These are phyloP conservation scores for Tilletia setariae DNA, from an alignment of 1,284 basidiomycete species.

Conservation along the genomic window DNA sequence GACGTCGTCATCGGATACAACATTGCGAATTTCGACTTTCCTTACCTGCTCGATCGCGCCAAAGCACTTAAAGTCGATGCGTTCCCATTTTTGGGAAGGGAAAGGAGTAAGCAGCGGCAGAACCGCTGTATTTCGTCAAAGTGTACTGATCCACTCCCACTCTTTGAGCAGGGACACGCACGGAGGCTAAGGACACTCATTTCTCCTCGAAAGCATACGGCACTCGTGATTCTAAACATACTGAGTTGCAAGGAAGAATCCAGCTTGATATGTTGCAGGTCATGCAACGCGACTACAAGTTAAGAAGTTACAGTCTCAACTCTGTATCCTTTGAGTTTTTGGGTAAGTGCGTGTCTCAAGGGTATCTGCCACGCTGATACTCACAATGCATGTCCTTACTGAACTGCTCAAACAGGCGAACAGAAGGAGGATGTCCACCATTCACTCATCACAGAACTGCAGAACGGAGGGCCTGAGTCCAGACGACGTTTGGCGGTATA, in stretches of 20 bases:
- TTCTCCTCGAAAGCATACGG: conserved; percentile 55
- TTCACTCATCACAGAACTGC: conserved; percentile 53
- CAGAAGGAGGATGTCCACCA: conserved; percentile 54
- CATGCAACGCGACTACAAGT: conserved; percentile 55
- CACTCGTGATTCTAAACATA: conserved; percentile 52
- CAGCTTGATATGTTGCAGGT: conserved; percentile 54
- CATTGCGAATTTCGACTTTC: conserved; percentile 54
- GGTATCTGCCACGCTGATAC: not conserved
- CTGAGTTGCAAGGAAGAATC: conserved; percentile 52
- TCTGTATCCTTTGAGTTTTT: conserved; percentile 54
- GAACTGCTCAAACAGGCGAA: conserved; percentile 29
- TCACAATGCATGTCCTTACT: too few species aligned
- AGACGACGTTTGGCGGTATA: conserved; percentile 52
- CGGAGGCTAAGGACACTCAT: conserved; percentile 53
- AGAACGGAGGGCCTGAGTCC: conserved; percentile 52
- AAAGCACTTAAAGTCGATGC: conserved; percentile 48
- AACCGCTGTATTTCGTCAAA: too few species aligned
- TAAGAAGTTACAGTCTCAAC: conserved; percentile 52
- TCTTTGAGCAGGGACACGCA: conserved; percentile 29
- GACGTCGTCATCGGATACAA: conserved; percentile 55
- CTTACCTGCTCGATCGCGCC: conserved; percentile 52
- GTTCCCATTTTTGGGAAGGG: conserved; percentile 51
- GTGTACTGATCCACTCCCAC: not conserved
- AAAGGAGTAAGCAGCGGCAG: conserved; percentile 27
- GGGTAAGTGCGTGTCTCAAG: conserved; percentile 14